A percentile compares a stretch with the other conserved stretches of the same genome.
Conservation (phyloP, 2,329 filamentous ascomycete genomes). For the Zymoseptoria ardabiliae region DNA sequence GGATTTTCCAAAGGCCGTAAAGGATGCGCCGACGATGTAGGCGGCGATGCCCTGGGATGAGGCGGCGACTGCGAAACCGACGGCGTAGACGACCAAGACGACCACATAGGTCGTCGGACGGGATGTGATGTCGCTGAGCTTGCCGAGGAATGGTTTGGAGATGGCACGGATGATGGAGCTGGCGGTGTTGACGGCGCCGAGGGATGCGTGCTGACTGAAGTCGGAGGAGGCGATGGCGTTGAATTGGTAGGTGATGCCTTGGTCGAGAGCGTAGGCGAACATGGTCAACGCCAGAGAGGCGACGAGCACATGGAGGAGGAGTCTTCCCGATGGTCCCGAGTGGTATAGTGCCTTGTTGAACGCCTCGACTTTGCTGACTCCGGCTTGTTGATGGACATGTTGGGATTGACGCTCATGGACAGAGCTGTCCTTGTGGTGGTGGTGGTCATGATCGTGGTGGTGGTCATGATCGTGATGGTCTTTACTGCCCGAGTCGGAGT, state of each 20-base stretch:
- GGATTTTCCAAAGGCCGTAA: conserved; percentile 25
- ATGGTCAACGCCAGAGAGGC: conserved; percentile 24
- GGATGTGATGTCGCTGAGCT: conserved; percentile 17
- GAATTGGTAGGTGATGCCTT: conserved; percentile 10
- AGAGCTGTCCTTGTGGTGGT: background rate
- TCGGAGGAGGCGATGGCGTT: conserved; percentile 6
- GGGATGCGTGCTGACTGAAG: conserved; percentile 1
- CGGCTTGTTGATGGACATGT: background rate
- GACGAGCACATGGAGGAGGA: conserved; percentile 17
- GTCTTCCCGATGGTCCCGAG: conserved; percentile 18
- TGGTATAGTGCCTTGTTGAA: conserved; percentile 25
- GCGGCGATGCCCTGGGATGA: conserved; percentile 10
- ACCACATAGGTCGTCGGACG: conserved; percentile 32
- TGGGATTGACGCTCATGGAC: background rate
- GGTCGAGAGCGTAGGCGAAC: conserved; percentile 23
- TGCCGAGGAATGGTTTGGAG: conserved; percentile 9
- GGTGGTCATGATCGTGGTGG: background rate
- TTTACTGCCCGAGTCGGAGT: background rate
- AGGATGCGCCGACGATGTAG: conserved; percentile 23
- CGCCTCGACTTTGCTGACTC: conserved; percentile 21
- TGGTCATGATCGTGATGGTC: background rate
- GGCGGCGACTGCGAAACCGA: conserved; percentile 9
- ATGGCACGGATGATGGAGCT: conserved; percentile 6
- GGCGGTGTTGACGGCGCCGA: conserved; percentile 6
- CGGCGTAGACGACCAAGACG: conserved; percentile 29